These are phyloP conservation scores for Eucalyptus caleyi DNA, from an alignment of 345 rosid genomes.

Conservation along the genomic window DNA sequence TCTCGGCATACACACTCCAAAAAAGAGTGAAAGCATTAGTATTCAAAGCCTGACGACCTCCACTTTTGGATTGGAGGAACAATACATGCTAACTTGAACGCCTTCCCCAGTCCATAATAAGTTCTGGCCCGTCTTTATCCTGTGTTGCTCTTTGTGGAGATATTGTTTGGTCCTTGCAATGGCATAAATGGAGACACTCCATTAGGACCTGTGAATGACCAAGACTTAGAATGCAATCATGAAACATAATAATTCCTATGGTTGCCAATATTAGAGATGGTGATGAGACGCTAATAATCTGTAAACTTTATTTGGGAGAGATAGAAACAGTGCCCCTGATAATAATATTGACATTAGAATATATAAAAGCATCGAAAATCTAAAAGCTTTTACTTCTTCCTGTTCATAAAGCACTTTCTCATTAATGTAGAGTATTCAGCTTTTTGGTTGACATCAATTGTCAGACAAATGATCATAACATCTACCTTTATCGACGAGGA, in stretches of 20 bases:
- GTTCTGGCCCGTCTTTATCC: neutral
- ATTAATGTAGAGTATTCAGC: neutral
- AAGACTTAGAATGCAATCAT: neutral
- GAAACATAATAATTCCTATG: neutral
- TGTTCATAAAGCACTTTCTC: neutral
- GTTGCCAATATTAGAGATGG: neutral
- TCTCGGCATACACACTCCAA: neutral
- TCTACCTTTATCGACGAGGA: neutral
- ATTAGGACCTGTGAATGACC: slow-evolving; percentile 26
- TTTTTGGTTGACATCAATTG: neutral
- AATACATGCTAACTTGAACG: neutral
- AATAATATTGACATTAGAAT: neutral
- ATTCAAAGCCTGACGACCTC: neutral
- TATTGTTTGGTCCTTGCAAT: slow-evolving; percentile 37
- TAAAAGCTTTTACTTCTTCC: neutral
- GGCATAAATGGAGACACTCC: slow-evolving; percentile 69
- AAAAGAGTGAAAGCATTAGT: neutral
- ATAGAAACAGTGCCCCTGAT: neutral
- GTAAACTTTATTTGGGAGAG: neutral
- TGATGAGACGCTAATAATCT: neutral
- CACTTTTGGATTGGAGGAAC: neutral
- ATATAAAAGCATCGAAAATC: neutral
- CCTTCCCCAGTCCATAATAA: neutral
- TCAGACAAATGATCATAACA: neutral
- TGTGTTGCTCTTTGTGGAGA: neutral